Percentiles rank a stretch among this genome's conserved stretches.
Conservation (phyloP, 2,329 filamentous ascomycete genomes). For the Aspergillus puulaauensis region DNA sequence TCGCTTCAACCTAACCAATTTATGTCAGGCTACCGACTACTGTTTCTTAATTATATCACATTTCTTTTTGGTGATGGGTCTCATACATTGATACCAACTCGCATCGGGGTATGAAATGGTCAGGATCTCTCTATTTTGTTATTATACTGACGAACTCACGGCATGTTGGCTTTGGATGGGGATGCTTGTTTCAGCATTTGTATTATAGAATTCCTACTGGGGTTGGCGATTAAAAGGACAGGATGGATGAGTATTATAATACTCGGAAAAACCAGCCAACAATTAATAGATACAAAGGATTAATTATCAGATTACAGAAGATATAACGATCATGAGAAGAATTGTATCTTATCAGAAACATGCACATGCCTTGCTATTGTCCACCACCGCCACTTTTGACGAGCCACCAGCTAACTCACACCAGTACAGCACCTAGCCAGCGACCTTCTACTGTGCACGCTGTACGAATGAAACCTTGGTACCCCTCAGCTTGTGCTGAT, state of each 20-base stretch:
- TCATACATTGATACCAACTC: slow-evolving; percentile 4
- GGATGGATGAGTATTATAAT: not conserved
- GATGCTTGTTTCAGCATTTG: not conserved
- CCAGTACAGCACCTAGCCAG: too few species aligned
- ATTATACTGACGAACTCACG: not conserved
- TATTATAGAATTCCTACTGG: slow-evolving; percentile 1
- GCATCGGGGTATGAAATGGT: slow-evolving; percentile 6
- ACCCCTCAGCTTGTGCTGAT: not conserved
- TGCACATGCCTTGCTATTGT: too few species aligned
- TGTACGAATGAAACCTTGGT: too few species aligned
- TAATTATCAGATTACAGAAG: too few species aligned
- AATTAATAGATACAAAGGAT: too few species aligned
- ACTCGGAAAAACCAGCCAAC: not conserved
- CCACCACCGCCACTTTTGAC: too few species aligned
- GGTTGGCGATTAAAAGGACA: not conserved
- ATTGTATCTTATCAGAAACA: too few species aligned
- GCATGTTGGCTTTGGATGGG: not conserved
- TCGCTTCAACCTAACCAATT: not conserved
- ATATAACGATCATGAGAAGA: too few species aligned
- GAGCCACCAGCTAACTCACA: too few species aligned
- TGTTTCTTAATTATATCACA: not conserved
- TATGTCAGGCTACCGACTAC: not conserved
- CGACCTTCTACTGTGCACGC: too few species aligned
- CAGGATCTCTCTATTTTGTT: slow-evolving; percentile 1
- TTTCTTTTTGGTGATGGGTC: not conserved